Base-by-base conservation (phyloP, 306 rosid species). In the Crataegus laevigata region DNA sequence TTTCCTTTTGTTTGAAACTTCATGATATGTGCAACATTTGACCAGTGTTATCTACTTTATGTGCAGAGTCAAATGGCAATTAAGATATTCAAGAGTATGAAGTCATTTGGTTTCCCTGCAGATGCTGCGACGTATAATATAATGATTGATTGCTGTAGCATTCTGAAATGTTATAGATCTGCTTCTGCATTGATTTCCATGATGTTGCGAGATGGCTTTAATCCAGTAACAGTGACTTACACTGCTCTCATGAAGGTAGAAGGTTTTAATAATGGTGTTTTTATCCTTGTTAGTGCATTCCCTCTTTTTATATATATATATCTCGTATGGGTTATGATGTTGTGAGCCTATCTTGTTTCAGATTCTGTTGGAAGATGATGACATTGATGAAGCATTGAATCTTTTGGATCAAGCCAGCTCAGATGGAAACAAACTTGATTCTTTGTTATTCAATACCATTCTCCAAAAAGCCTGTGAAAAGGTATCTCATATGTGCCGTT, bases 161-260 rank as follows among this genome's bases (percentile, higher is more conserved):
- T 87, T 66, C 54, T 73, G 62, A 72, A 83, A 76, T 80, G 94
- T 78, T 91, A 82, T 76, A 91, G 61, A 82, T 94, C 94, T 72
- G 97, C 94, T 69, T 80, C 76, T 74, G 69, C 81, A 74, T 82
- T 94, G 78, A 74, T 88, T 75, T 82, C 98, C 68, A 71, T 76
- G 88, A 94, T 91, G 97, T 69, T 91, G 68, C 94, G 90, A 65
- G 76, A 83, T 59, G 98, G 98, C 47, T 91, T 88, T 86, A 29
- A 42, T 78, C 94, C 88, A 15, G 60, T 50, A 72, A 64, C 77
- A 29, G 67, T 82, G 74, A 83, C 97, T 69, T 91, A 85, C 84
- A 85, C 90, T 22, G 51, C 83, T 64, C 86, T 94, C 62, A 72
- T 89, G 26, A 86, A 94, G 97, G 98, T 93, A 74, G 11, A 38